A percentile compares a stretch with the other conserved stretches of the same genome.
Evolutionary conservation across 2,329 filamentous ascomycete genomes (phyloP).

Genomic region (Fusarium graminum): DNA sequence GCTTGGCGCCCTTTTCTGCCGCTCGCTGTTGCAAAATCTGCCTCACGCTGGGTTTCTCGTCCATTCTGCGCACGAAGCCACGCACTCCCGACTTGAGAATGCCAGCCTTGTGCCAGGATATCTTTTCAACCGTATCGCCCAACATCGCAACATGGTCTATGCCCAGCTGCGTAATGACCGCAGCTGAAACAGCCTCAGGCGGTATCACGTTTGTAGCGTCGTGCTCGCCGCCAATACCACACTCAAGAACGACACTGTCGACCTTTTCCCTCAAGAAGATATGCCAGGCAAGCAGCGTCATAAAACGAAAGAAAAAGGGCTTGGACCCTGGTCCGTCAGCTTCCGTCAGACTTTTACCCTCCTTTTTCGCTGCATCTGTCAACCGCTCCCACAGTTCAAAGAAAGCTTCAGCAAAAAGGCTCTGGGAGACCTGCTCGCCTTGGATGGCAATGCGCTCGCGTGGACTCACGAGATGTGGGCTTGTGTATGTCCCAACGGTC

Average conservation of each 20-base stretch:
- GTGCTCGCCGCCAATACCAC: conserved; percentile 93
- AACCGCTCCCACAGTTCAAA: conserved; percentile 84
- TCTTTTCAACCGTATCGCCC: conserved; percentile 81
- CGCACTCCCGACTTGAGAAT: conserved; percentile 77
- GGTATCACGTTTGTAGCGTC: conserved; percentile 90
- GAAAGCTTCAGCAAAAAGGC: conserved; percentile 80
- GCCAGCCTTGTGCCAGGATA: conserved; percentile 92
- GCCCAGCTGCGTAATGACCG: conserved; percentile 82
- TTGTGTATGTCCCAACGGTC: conserved; percentile 82
- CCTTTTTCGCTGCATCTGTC: conserved; percentile 55
- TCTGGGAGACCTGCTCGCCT: conserved; percentile 75
- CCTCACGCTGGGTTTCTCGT: conserved; percentile 55
- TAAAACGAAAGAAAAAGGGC: conserved; percentile 91
- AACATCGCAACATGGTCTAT: conserved; percentile 88
- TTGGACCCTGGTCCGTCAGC: conserved; percentile 72
- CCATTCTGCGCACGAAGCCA: conserved; percentile 53
- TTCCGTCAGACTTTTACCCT: conserved; percentile 56
- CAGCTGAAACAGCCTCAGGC: conserved; percentile 71
- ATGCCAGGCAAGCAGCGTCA: conserved; percentile 91
- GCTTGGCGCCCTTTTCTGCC: conserved; percentile 63
- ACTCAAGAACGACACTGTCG: conserved; percentile 85
- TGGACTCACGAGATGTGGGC: conserved; percentile 85
- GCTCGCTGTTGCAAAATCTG: conserved; percentile 72
- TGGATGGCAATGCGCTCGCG: conserved; percentile 88
- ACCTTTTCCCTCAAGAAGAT: conserved; percentile 83